Percentiles rank a stretch among this genome's conserved stretches.
Evolutionary conservation across 2,329 filamentous ascomycete genomes (phyloP).

Genomic region (Nemania sp.): DNA sequence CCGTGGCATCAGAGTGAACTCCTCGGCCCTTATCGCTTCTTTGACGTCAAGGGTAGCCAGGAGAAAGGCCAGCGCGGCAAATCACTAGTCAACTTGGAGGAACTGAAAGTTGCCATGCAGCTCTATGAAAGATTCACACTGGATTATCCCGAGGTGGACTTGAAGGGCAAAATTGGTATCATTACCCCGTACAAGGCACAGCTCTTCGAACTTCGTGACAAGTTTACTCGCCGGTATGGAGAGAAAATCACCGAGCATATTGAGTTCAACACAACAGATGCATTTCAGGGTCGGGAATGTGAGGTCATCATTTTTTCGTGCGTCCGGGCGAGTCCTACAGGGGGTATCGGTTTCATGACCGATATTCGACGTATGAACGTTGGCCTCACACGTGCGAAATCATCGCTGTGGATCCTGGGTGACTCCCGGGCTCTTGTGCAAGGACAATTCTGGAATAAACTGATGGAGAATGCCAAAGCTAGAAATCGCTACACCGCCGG

Average conservation of each 20-base stretch:
- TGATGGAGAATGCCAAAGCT: constrained; percentile 78
- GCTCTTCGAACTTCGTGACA: constrained; percentile 74
- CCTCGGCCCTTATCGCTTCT: constrained; percentile 93
- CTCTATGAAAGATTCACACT: constrained; percentile 78
- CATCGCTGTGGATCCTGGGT: constrained; percentile 93
- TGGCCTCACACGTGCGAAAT: constrained; percentile 93
- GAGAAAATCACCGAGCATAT: constrained; percentile 74
- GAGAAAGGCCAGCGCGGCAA: constrained; percentile 79
- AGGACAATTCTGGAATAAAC: constrained; percentile 86
- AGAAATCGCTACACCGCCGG: constrained; percentile 78
- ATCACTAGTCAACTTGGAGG: constrained; percentile 79
- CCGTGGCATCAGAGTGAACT: constrained; percentile 85
- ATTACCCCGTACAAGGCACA: constrained; percentile 99
- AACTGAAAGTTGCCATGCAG: constrained; percentile 83
- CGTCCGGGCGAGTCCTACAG: constrained; percentile 86
- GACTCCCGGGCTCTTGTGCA: constrained; percentile 85
- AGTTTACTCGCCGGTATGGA: constrained; percentile 75
- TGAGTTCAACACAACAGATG: constrained; percentile 98
- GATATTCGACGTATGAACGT: constrained; percentile 99
- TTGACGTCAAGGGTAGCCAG: constrained; percentile 90
- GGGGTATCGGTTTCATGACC: constrained; percentile 97
- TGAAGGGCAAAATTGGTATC: constrained; percentile 86
- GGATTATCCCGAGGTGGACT: constrained; percentile 71
- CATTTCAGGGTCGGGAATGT: constrained; percentile 94
- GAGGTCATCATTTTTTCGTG: constrained; percentile 99